Conservation (phyloP, 495 filamentous ascomycete genomes). For the Xylona heveae region DNA sequence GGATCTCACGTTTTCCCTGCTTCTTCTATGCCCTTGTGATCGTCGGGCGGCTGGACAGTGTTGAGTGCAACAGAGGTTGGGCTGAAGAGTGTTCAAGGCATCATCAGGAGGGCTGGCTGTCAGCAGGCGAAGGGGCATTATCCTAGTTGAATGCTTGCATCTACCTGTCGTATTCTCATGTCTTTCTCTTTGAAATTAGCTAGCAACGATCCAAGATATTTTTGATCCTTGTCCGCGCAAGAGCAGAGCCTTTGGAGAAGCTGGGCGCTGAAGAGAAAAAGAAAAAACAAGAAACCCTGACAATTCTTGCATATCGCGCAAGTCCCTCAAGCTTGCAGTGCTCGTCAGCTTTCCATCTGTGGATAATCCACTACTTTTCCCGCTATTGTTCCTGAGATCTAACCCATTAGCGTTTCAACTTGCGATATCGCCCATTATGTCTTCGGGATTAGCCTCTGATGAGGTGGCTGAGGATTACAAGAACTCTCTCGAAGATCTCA, state of each 20-base stretch:
- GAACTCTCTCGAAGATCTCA: constrained; percentile 77
- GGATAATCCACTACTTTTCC: no score
- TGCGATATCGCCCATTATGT: constrained; percentile 33
- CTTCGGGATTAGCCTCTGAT: constrained; percentile 47
- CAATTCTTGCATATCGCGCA: no score
- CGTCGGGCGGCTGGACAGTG: no score
- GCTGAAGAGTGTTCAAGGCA: no score
- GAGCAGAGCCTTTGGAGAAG: no score
- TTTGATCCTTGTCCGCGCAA: constrained; percentile 3
- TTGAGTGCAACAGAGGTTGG: constrained; percentile 1
- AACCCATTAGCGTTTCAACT: constrained; percentile 1
- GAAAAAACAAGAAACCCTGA: no score
- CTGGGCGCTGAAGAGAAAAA: no score
- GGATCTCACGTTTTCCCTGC: neutral
- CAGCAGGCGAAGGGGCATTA: no score
- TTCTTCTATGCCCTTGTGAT: constrained; percentile 2
- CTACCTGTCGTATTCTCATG: constrained; percentile 1
- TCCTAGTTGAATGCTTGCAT: constrained; percentile 1
- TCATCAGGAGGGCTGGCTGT: no score
- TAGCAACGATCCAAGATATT: constrained; percentile 4
- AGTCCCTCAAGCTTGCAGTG: no score
- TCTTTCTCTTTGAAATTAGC: constrained; percentile 4
- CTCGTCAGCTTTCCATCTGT: no score
- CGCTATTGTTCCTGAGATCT: constrained; percentile 1
- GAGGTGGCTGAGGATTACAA: constrained; percentile 92